Base-by-base conservation (phyloP, 768 basidiomycete species). In the Cytidiella melzeri region DNA sequence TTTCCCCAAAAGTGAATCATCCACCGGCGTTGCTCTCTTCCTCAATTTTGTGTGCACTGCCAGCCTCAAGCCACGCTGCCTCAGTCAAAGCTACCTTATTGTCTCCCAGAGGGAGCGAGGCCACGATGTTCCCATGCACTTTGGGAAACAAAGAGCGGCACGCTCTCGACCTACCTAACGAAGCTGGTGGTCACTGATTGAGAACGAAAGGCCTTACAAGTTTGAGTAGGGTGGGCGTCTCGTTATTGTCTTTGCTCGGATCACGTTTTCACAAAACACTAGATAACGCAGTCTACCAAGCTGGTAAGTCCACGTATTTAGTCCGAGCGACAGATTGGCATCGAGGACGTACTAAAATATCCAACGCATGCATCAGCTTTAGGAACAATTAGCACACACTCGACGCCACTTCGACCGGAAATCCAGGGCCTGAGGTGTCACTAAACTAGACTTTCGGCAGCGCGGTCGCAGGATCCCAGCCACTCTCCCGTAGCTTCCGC, bases 401-500 rank as follows among this genome's bases (percentile, higher is more conserved):
- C 15, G 7, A 34, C 30, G 30, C 30, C 30, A 34, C 15, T 7
- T 34, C 30, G 9, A 7, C 15, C 30, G 30, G 30, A 34, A 34
- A 34, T 7, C 30, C 9, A 34, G 30, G 15, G 30, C 7, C 30
- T 15, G 15, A 15, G 9, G 30, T 34, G n/a, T n/a, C n/a, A n/a
- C n/a, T n/a, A n/a, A 7, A 34, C 30, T 34, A 15, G 30, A 34
- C 30, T 34, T 34, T 34, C 30, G 34, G 30, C 4, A 18, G 21
- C 5, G 51, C 43, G 20, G 46, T n/a, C 21, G 50, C 23, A 6
- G 61, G 61, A 26, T 52, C 55, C 64, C 64, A 65, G 9, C 64
- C 64, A 5, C 51, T 51, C 26, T 43, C 47, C n/a, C 47, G 48
- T 56, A 65, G 53, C 44, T 42, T 55, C 37, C 52, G 52, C 9